Percentiles rank a stretch among this genome's conserved stretches.
phyloP scores from a whole-genome alignment of 2,329 filamentous ascomycete species.

The Colletotrichum noveboracense region DNA sequence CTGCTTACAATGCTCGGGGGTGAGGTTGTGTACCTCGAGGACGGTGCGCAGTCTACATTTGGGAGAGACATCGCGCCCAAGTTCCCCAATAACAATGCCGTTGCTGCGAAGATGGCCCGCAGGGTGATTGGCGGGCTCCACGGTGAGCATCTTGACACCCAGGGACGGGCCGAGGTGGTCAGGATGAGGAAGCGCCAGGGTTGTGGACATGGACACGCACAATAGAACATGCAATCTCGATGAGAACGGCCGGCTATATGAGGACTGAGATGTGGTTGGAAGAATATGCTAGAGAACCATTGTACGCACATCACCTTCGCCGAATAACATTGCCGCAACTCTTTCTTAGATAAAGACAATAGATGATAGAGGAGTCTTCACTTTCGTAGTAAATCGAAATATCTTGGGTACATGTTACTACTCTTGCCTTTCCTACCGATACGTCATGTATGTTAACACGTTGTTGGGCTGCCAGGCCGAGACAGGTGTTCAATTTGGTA shows the following conservation, averaged over 20 bases:
- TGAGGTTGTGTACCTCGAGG: constrained; percentile 28
- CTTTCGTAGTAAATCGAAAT: fast-evolving
- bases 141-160: not conserved
- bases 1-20: constrained; percentile 32
- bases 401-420: not conserved
- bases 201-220: not conserved
- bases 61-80: constrained; percentile 24
- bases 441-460: not conserved
- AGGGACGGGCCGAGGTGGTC: not conserved
- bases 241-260: not conserved
- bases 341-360: not conserved
- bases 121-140: not conserved
- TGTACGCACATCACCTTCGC: fast-evolving
- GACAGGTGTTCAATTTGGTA: too few species aligned
- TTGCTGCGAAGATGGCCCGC: not conserved
- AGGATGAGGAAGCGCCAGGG: not conserved
- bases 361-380: not conserved
- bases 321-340: not conserved
- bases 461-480: not conserved
- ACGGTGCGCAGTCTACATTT: constrained; percentile 23
- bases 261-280: fast-evolving
- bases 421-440: not conserved
- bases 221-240: not conserved
- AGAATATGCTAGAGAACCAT: not conserved
- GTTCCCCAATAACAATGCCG: constrained; percentile 24